Base-by-base conservation (phyloP, 345 rosid species). In the Conringia planisiliqua region DNA sequence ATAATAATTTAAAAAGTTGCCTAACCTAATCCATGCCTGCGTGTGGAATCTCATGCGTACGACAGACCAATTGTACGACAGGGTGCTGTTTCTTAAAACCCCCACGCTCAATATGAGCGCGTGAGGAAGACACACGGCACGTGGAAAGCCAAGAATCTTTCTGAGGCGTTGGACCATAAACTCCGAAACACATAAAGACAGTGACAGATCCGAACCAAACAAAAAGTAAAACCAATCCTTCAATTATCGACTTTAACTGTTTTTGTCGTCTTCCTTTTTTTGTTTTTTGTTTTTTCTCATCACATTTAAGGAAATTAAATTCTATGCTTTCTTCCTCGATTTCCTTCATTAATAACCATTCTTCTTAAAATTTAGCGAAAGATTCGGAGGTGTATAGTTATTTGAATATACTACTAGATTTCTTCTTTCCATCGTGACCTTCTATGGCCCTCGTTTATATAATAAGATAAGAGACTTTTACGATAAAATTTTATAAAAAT, bases 41-140 rank as follows among this genome's bases (percentile, higher is more conserved):
- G 74, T 62, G 70, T 64, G 80, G 80, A 64, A 77, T 70, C 80
- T 77, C 76, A 77, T 77, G 80, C 80, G 80, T 77, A 77, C 76
- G 18, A 56, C 66, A 70, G 66, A 76, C 80, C 75, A 76, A 70
- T 76, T 29, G 80, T 76, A 76, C 75, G 66, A 62, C 59, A 70
- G 4, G 40, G 26, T 77, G 33, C 35, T 44, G 60, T 70, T 70
- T 17, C 71, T 0, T 32, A 27, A 17, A 39, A 2, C 2, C 2
- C 3, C 38, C 75, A 70, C 66, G 35, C 75, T 32, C 36, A 63
- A 17, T 10, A 11, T 0, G 5, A 39, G 70, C 10, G 75, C 35
- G 71, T 64, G 55, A 6, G 0, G 0, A 9, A 0, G 4, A 46
- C 71, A 70, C 72, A 71, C 51, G 71, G 27, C 76, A 70, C 30